Conservation (phyloP, 1,139 yeast genomes). For the Zygoascus sp. region DNA sequence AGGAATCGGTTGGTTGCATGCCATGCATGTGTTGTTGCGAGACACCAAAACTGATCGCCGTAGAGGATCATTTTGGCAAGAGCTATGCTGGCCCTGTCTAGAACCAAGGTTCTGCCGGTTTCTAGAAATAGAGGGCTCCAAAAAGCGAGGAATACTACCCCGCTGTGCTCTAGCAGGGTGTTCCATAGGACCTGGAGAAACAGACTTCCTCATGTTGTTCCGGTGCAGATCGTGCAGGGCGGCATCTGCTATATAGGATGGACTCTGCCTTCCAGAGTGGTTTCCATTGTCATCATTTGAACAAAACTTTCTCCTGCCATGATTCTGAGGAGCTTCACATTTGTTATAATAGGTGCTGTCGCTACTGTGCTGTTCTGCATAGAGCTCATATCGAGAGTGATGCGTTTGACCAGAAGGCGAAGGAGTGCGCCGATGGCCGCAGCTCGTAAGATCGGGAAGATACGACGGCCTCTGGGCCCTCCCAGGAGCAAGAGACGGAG, state of each 20-base stretch:
- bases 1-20: constrained; percentile 22
- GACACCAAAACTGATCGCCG: constrained; percentile 1
- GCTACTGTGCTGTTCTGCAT: background rate
- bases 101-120: too few species aligned
- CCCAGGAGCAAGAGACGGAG: background rate
- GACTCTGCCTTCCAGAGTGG: background rate
- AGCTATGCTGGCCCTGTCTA: too few species aligned
- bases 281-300: too few species aligned
- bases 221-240: background rate
- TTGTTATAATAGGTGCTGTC: too few species aligned
- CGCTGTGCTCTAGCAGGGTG: background rate
- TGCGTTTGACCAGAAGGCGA: background rate
- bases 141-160: background rate
- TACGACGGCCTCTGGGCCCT: background rate
- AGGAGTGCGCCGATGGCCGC: too few species aligned
- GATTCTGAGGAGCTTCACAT: too few species aligned
- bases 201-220: background rate
- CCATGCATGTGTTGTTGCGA: constrained; percentile 17
- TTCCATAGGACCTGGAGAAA: background rate
- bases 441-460: too few species aligned
- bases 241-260: background rate
- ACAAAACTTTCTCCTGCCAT: background rate
- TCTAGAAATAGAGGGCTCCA: background rate
- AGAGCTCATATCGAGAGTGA: background rate
- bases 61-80: background rate